Base-by-base conservation (phyloP, 768 basidiomycete species). In the Tricholoma matsutake region DNA sequence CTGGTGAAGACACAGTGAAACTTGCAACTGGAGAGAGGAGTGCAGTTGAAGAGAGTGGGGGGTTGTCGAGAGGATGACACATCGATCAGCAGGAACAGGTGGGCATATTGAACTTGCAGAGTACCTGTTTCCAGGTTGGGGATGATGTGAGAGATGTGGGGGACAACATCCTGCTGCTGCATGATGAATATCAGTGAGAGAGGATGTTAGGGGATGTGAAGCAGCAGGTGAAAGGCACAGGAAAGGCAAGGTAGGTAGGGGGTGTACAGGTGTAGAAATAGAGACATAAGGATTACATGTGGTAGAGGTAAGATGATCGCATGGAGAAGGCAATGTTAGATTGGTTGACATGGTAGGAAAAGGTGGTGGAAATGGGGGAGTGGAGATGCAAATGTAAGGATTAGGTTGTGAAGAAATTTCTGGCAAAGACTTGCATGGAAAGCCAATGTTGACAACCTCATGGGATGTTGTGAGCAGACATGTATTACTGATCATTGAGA, bases 361-460 rank as follows among this genome's bases (percentile, higher is more conserved):
- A 4, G 41, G 32, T 49, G 2, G 47, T n/a, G 10, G 4, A 58
- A 43, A n/a, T 6, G 31, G 37, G 53, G 14, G 16, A 28, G 53
- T 4, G 45, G 45, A n/a, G 22, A 47, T 47, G 45, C 6, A 47
- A 7, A 14, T 14, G 14, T 47, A 47, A n/a, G 45, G 45, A 47
- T n/a, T n/a, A n/a, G n/a, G 5, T 47, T 47, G 32, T 5, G 45
- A 14, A 7, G 45, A n/a, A n/a, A 6, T 14, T 54, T 54, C 22
- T 28, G 25, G 39, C 20, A 37, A 20, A 18, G 49, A 32, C 25
- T 37, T 49, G 58, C n/a, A 47, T 59, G 58, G 49, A 35, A 59
- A 59, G 8, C 47, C 51, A n/a, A 32, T 20, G 49, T 53, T 49
- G 32, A 37, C 31, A 32, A 59, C 47, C 25, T 59, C 58, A 54